Conservation (phyloP, 139 green algal species). For the Auxenochlorella pyrenoidosa region DNA sequence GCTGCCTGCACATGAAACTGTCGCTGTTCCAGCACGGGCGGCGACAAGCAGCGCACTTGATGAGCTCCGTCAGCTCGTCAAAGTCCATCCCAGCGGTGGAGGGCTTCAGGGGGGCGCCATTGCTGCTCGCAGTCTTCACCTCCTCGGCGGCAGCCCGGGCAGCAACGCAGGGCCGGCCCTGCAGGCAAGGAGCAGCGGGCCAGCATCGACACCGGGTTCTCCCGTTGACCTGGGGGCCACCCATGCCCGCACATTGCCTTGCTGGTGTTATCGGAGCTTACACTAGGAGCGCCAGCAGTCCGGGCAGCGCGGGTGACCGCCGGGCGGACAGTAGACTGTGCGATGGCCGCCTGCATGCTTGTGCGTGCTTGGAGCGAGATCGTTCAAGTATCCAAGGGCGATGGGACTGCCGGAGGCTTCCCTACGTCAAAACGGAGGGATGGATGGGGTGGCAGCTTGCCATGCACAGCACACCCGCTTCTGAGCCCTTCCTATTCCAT, state of each 20-base stretch:
- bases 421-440: too few relatives aligned
- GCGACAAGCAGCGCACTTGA: slow-evolving; percentile 59
- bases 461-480: too few relatives aligned
- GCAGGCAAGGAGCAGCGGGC: not conserved
- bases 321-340: not conserved
- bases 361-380: too few relatives aligned
- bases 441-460: too few relatives aligned
- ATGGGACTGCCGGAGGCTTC: too few relatives aligned
- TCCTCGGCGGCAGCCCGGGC: slow-evolving; percentile 40
- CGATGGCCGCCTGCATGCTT: not conserved
- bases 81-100: slow-evolving; percentile 76
- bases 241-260: not conserved
- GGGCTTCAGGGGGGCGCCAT: slow-evolving; percentile 34
- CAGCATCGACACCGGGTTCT: not conserved
- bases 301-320: not conserved
- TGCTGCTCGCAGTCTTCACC: slow-evolving; percentile 36
- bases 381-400: too few relatives aligned
- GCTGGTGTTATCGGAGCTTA: not conserved
- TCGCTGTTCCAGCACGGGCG: too few relatives aligned
- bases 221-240: not conserved
- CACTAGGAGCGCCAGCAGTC: not conserved
- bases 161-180: slow-evolving; percentile 9
- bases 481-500: too few relatives aligned
- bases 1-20: too few relatives aligned
- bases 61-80: slow-evolving; percentile 86